Evolutionary conservation across 345 rosid genomes (phyloP).

Genomic region (Eucalyptus urophylla): DNA sequence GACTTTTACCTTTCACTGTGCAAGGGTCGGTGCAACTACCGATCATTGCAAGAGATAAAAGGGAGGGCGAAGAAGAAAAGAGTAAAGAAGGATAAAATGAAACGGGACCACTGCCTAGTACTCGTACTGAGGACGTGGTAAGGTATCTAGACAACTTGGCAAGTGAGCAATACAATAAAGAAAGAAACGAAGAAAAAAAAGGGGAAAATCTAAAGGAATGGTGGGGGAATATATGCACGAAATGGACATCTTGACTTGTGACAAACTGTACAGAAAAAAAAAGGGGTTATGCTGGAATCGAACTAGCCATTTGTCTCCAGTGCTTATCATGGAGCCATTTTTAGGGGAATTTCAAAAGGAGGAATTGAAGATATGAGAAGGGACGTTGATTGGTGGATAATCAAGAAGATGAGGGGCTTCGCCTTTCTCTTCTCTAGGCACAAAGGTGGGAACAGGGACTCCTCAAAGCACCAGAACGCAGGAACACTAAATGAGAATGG

Average conservation of each 20-base stretch:
- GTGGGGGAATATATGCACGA: not conserved
- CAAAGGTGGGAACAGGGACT: not conserved
- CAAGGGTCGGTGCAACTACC: not conserved
- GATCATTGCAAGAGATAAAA: not conserved
- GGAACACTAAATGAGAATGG: not conserved
- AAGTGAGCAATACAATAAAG: not conserved
- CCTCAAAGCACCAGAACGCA: not conserved
- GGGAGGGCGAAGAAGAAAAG: not conserved
- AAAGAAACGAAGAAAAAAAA: not conserved
- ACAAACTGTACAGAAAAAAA: not conserved
- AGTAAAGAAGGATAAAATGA: not conserved
- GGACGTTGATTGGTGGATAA: not conserved
- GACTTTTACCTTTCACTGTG: not conserved
- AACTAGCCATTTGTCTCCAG: not conserved
- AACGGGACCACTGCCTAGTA: not conserved
- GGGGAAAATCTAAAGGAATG: not conserved
- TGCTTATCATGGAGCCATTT: not conserved
- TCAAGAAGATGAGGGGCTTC: not conserved
- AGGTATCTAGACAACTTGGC: not conserved
- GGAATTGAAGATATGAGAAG: not conserved
- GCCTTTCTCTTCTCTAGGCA: not conserved
- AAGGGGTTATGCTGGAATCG: not conserved
- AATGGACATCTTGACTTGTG: not conserved
- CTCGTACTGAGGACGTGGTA: not conserved
- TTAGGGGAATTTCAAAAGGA: not conserved